Base-by-base conservation (phyloP, 208 protist genomes). In the Angomonas ambiguus region DNA sequence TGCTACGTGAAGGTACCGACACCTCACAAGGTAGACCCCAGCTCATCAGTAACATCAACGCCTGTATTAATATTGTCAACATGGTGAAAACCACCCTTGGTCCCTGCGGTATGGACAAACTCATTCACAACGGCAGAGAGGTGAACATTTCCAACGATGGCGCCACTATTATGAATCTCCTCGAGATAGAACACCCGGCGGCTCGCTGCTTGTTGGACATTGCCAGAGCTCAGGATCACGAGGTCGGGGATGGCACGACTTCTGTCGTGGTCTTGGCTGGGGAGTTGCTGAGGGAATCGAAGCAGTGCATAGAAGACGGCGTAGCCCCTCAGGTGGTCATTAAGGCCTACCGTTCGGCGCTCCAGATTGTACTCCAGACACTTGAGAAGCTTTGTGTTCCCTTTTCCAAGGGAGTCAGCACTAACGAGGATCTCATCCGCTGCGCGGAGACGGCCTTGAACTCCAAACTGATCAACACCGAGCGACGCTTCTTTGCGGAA, bases 181-280 rank as follows among this genome's bases (percentile, higher is more conserved):
- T 99, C 18, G 98, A 99, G 76, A 98, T 99, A 87, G 98, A 99
- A 24, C 99, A 99, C 82, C 99, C 99, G 24, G 99, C 99, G 28
- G 98, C 99, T 27, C 80, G 90, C 62, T 96, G 97, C 32, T 87
- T 99, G 18, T 98, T 99, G 25, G 99, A 99, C 72, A 99, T 99
- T 85, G 98, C 99, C 6, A 95, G 97, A 61, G 97, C 98, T 10
- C 96, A 99, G 82, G 95, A 98, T 72, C 88, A 92, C 70, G 93
- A 99, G 91, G 98, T 99, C 22, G 99, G 99, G 67, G 99, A 99
- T 81, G 99, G 99, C 62, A 99, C 99, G 13, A 99, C 99, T 10
- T 98, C 91, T n/a, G 99, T 99, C 4, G 97, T 99, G 10, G 77
- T 99, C 49, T 77, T 99, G 8, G 98, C 98, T 16, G 98, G 98